Evolutionary conservation across 1,284 basidiomycete genomes (phyloP).

Genomic region (Ceratobasidium sp.): DNA sequence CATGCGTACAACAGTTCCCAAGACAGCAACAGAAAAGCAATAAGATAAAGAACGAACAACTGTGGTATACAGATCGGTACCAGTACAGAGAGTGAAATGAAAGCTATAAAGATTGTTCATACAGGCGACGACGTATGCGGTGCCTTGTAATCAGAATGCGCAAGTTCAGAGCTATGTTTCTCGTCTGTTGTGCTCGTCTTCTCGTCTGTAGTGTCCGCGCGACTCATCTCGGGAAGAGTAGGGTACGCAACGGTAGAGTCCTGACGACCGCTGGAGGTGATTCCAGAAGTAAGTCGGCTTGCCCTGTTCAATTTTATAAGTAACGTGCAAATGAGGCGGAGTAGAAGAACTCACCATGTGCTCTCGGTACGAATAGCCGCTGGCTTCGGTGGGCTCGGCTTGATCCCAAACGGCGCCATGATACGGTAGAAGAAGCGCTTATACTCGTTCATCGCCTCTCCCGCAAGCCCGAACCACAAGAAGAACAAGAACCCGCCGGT

Average conservation of each 20-base stretch:
- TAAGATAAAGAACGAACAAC: conserved; percentile 16
- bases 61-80: neutral
- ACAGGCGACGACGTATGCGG: neutral
- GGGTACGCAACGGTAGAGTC: neutral
- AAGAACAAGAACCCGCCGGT: conserved; percentile 42
- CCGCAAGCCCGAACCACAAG: conserved; percentile 42
- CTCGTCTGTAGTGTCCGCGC: neutral
- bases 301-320: neutral
- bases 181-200: neutral
- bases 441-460: conserved; percentile 41
- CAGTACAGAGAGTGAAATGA: neutral
- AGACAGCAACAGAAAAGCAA: neutral
- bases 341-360: neutral
- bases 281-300: neutral
- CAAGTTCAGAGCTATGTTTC: neutral
- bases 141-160: neutral
- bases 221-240: neutral
- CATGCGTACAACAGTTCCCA: neutral
- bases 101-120: neutral
- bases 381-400: conserved; percentile 20
- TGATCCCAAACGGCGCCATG: conserved; percentile 14
- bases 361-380: neutral
- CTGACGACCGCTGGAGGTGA: conserved; percentile 3
- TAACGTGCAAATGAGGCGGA: neutral
- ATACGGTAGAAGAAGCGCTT: conserved; percentile 15